Evolutionary conservation across 2,329 filamentous ascomycete species (phyloP).

Genomic region (Fusarium sp.): DNA sequence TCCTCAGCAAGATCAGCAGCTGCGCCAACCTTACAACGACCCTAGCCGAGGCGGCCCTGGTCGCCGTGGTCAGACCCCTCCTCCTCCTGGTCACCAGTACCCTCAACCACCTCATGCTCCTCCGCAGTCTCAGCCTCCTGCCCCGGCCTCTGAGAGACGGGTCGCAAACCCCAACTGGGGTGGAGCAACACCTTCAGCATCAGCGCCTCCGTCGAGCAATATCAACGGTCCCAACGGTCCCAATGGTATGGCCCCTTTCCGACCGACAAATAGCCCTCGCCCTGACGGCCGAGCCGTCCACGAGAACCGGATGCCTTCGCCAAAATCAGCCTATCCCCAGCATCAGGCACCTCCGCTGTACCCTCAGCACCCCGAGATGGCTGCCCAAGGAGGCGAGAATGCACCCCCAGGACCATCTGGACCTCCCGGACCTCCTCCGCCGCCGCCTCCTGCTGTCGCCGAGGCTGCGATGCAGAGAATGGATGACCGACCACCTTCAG

Average conservation of each 20-base stretch:
- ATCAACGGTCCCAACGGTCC: slow-evolving; percentile 57
- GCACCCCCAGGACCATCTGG: slow-evolving; percentile 54
- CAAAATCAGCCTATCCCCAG: slow-evolving; percentile 86
- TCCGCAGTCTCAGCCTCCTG: slow-evolving; percentile 63
- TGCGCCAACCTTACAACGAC: slow-evolving; percentile 74
- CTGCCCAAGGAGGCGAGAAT: slow-evolving; percentile 71
- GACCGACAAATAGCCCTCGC: slow-evolving; percentile 80
- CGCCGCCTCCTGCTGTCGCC: slow-evolving; percentile 66
- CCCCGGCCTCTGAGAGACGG: slow-evolving; percentile 65
- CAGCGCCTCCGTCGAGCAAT: slow-evolving; percentile 56
- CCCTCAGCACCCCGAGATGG: slow-evolving; percentile 77
- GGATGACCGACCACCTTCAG: slow-evolving; percentile 83
- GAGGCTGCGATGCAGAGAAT: slow-evolving; percentile 76
- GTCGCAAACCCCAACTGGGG: slow-evolving; percentile 73
- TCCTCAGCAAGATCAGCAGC: slow-evolving; percentile 75
- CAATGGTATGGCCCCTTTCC: slow-evolving; percentile 78
- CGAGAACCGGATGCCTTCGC: slow-evolving; percentile 91
- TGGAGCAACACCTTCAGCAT: slow-evolving; percentile 65
- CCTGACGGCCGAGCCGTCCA: slow-evolving; percentile 86
- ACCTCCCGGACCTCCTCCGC: slow-evolving; percentile 62
- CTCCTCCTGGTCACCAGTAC: slow-evolving; percentile 65
- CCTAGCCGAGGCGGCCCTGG: slow-evolving; percentile 52
- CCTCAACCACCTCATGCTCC: slow-evolving; percentile 65
- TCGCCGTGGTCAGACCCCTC: slow-evolving; percentile 69
- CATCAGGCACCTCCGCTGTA: slow-evolving; percentile 74